Percentiles rank a stretch among this genome's conserved stretches.
Evolutionary conservation across 2,329 filamentous ascomycete species (phyloP).

Genomic region (Dothidotthia symphoricarpi): DNA sequence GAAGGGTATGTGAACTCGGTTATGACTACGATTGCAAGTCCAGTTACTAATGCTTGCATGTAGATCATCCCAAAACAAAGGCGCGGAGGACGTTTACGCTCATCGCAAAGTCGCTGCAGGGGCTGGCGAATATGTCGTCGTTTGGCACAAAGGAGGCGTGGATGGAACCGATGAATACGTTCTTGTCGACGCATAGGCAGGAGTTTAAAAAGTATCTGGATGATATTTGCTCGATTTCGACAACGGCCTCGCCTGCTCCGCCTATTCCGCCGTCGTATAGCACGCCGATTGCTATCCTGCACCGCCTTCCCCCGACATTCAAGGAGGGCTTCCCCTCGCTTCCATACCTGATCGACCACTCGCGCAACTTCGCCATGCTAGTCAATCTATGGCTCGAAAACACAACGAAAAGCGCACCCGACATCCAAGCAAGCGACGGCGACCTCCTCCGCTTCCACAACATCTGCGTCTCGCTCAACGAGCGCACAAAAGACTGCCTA

Average conservation of each 20-base stretch:
- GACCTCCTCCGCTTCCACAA: slow-evolving; percentile 52
- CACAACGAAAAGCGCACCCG: slow-evolving; percentile 37
- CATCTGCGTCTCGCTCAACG: slow-evolving; percentile 48
- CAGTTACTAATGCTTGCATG: slow-evolving; percentile 17
- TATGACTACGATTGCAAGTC: background rate
- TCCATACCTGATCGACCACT: slow-evolving; percentile 87
- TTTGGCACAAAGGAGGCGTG: slow-evolving; percentile 96
- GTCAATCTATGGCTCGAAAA: slow-evolving; percentile 76
- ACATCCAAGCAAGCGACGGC: slow-evolving; percentile 44
- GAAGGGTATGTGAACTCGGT: slow-evolving; percentile 52
- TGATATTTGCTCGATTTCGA: slow-evolving; percentile 76
- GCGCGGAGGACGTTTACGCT: slow-evolving; percentile 87
- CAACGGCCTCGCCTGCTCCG: slow-evolving; percentile 58
- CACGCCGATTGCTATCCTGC: slow-evolving; percentile 86
- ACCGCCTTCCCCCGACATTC: slow-evolving; percentile 73
- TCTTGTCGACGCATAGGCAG: slow-evolving; percentile 71
- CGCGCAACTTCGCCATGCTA: slow-evolving; percentile 78
- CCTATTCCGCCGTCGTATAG: slow-evolving; percentile 81
- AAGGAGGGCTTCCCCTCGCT: slow-evolving; percentile 91
- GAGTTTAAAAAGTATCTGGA: slow-evolving; percentile 88
- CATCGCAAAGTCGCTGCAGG: slow-evolving; percentile 89
- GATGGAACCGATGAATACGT: slow-evolving; percentile 98
- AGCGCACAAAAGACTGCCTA: slow-evolving; percentile 52
- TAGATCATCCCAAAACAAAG: slow-evolving; percentile 76
- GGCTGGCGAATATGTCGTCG: slow-evolving; percentile 82